These are phyloP conservation scores for Prunus fruticosa DNA, from an alignment of 306 rosid species.

Conservation along the genomic window DNA sequence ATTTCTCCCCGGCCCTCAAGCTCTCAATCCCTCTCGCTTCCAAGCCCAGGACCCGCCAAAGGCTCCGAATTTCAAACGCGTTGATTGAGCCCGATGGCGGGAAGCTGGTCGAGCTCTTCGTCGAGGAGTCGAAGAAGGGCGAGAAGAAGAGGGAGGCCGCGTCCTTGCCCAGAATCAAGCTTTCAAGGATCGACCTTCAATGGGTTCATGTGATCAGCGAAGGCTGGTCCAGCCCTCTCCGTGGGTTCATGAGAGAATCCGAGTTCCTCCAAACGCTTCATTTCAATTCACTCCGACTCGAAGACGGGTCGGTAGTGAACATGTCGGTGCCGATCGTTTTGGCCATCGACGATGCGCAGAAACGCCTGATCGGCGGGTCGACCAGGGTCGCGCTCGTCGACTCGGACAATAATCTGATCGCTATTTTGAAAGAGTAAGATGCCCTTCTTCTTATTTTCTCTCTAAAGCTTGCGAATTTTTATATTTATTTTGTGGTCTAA, in stretches of 20 bases:
- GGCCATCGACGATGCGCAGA: slow-evolving; percentile 84
- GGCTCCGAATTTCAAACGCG: slow-evolving; percentile 53
- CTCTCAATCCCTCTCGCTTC: slow-evolving; percentile 20
- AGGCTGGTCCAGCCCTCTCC: slow-evolving; percentile 95
- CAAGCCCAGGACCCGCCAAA: slow-evolving; percentile 20
- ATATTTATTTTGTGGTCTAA: not conserved
- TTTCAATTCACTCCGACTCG: slow-evolving; percentile 83
- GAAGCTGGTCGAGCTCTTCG: slow-evolving; percentile 75
- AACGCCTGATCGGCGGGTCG: slow-evolving; percentile 64
- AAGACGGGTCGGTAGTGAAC: slow-evolving; percentile 73
- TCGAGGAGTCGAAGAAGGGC: slow-evolving; percentile 42
- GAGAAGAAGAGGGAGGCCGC: slow-evolving; percentile 64
- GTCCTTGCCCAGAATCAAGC: slow-evolving; percentile 58
- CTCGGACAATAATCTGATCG: slow-evolving; percentile 53
- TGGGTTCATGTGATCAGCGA: slow-evolving; percentile 97
- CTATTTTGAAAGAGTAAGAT: slow-evolving; percentile 80
- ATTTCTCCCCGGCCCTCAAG: slow-evolving; percentile 38
- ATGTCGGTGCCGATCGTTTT: slow-evolving; percentile 94
- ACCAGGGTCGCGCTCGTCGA: slow-evolving; percentile 77
- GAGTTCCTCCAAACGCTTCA: slow-evolving; percentile 99
- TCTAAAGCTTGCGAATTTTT: not conserved
- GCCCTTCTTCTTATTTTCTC: not conserved
- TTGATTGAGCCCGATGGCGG: slow-evolving; percentile 96
- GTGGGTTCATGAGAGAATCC: slow-evolving; percentile 89
- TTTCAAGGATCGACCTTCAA: slow-evolving; percentile 64